Base-by-base conservation (phyloP, 257 asterid genomes). In the Nicotiana knightiana region DNA sequence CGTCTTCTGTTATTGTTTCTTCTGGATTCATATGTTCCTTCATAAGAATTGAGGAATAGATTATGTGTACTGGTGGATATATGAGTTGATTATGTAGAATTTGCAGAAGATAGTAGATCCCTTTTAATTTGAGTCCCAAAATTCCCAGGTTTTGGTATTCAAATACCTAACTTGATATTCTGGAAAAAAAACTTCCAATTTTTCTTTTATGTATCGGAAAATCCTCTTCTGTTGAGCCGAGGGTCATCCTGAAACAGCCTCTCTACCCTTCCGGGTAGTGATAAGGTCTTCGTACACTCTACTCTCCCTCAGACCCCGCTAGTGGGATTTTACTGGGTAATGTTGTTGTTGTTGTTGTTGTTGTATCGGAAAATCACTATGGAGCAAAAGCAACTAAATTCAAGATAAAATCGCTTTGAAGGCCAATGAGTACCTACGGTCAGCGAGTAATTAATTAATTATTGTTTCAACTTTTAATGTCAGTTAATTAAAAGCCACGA, bases 31-130 rank as follows among this genome's bases (percentile, higher is more conserved):
- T 71, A 3, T 18, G 59, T 3, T 6, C 35, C 18, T 6, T 43
- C 16, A 71, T 46, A 71, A 21, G 78, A 5, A 21, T 43, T 21
- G 37, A 71, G 54, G 59, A 46, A 46, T 71, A 3, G 0, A 21
- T 71, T 12, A 59, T 9, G 30, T 2, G 30, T 59, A 59, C 65
- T 37, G 21, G 58, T 2, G 55, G 78, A 21, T 70, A 18, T 43
- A 67, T 46, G 39, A 51, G 15, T 75, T 75, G 28, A 75, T 75
- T 51, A 2, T 15, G 46, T 51, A 13, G 39, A 71, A 21, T 70
- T 12, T 0, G 2, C 3, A 1, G 3, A 46, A 46, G 8, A 71
- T n/a, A 0, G 0, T 71, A 46, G 13, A 6, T 24, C 55, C 6
- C 24, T 71, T 48, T 71, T 73, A 57, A 73, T 73, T 48, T 8